Percentiles rank a stretch among this genome's conserved stretches.
Conservation (phyloP, 139 green algal species). For the Micractinium conductrix region DNA sequence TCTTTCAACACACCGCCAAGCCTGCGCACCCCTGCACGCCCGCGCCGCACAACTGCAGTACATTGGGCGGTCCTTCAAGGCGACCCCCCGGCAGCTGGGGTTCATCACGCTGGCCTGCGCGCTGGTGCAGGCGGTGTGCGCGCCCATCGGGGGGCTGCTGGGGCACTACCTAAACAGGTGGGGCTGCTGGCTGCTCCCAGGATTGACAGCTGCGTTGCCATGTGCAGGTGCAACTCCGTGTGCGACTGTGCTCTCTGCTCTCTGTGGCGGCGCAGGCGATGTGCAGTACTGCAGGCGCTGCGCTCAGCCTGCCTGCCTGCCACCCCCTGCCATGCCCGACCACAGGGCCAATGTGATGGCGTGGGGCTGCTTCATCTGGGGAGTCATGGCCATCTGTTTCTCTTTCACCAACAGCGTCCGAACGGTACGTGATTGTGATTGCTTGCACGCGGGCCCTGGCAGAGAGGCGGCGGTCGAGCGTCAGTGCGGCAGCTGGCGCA, state of each 20-base stretch:
- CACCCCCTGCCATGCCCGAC: neutral
- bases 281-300: too few relatives aligned
- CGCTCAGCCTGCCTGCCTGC: neutral
- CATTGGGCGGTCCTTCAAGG: slow-evolving; percentile 31
- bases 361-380: slow-evolving; percentile 73
- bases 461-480: too few relatives aligned
- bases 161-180: slow-evolving; percentile 59
- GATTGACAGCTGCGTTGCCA: neutral
- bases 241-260: too few relatives aligned
- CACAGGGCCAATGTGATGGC: slow-evolving; percentile 57
- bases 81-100: slow-evolving; percentile 43
- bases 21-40: too few relatives aligned
- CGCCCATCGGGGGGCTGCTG: slow-evolving; percentile 32
- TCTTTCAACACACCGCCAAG: neutral
- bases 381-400: slow-evolving; percentile 70
- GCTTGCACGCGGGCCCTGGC: neutral
- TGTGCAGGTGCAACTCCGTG: neutral
- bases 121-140: slow-evolving; percentile 34
- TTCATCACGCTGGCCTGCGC: slow-evolving; percentile 43
- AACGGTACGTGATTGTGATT: too few relatives aligned
- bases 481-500: too few relatives aligned
- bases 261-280: too few relatives aligned
- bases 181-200: too few relatives aligned
- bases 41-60: too few relatives aligned
- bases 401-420: slow-evolving; percentile 17